Base-by-base conservation (phyloP, 306 rosid species). In the Pterocarpus macrocarpus region DNA sequence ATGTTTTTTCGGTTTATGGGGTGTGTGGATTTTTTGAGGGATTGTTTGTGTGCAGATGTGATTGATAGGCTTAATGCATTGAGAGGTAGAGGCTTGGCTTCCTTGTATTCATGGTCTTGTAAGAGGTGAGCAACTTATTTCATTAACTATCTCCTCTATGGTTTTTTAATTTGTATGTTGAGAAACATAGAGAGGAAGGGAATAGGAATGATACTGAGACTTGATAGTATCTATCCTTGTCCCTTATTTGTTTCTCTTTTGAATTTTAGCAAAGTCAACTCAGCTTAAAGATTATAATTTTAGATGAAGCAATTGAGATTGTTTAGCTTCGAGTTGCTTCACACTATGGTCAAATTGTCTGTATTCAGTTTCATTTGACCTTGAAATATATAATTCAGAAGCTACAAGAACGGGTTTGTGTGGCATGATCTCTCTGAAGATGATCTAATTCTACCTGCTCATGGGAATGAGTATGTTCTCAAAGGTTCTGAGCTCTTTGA, bases 81-180 rank as follows among this genome's bases (percentile, higher is more conserved):
- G 79, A 87, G 98, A 86, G 98, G 98, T 69, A 92, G 95, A 90
- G 98, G 98, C 82, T 91, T 95, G 89, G 90, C 97, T 84, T 82
- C 90, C 66, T 55, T 88, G 87, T 92, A 92, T 77, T 87, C 98
- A 75, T 95, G 98, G 98, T 92, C 98, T 62, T 95, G 92, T 64
- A 95, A 95, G 81, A 95, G 98, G 98, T 91, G 59, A 88, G 87
- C 28, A 66, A 45, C 55, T 78, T 66, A 43, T 53, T 44, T 34
- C 30, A 10, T 10, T 69, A 47, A 16, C 22, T 56, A 33, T 72
- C 33, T 7, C 45, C 47, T 67, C 2, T 38, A 16, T 79, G n/a
- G n/a, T 38, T 0, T 73, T 45, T 69, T 34, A 73, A 58, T 82
- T 84, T 85, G 81, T 80, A 32, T 59, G 59, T 41, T 59, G 66